A percentile compares a stretch with the other conserved stretches of the same genome.
Evolutionary conservation across 2,329 filamentous ascomycete genomes (phyloP).

Genomic region (Trichoderma afroharzianum): DNA sequence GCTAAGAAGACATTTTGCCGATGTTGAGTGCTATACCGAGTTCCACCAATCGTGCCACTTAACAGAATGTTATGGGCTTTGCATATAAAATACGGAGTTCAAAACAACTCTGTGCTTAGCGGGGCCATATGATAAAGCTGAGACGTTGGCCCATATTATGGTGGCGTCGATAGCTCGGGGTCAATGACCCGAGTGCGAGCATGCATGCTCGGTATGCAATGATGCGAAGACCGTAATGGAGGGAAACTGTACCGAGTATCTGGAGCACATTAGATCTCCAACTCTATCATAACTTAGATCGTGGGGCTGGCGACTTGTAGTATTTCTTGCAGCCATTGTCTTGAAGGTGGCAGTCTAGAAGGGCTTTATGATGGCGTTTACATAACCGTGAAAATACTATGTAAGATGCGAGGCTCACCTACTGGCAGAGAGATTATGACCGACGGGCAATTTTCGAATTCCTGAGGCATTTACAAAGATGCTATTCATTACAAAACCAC

Average conservation of each 20-base stretch:
- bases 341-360: not conserved
- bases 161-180: not conserved
- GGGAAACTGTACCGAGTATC: not conserved
- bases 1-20: not conserved
- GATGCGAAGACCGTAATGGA: not conserved
- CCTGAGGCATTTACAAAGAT: not conserved
- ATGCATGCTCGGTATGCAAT: not conserved
- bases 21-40: not conserved
- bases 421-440: not conserved
- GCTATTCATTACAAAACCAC: not conserved
- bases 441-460: not conserved
- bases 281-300: not conserved
- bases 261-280: not conserved
- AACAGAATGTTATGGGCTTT: not conserved
- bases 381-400: not conserved
- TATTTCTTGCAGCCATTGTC: not conserved
- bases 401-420: not conserved
- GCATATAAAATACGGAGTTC: not conserved
- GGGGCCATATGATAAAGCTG: not conserved
- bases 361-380: not conserved
- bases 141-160: not conserved
- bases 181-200: not conserved
- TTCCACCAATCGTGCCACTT: not conserved
- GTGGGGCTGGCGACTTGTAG: not conserved
- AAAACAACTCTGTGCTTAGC: not conserved